Evolutionary conservation across 345 rosid genomes (phyloP), one percentile per base, ranked within the genome.

Genomic region (Populus euphratica): DNA sequence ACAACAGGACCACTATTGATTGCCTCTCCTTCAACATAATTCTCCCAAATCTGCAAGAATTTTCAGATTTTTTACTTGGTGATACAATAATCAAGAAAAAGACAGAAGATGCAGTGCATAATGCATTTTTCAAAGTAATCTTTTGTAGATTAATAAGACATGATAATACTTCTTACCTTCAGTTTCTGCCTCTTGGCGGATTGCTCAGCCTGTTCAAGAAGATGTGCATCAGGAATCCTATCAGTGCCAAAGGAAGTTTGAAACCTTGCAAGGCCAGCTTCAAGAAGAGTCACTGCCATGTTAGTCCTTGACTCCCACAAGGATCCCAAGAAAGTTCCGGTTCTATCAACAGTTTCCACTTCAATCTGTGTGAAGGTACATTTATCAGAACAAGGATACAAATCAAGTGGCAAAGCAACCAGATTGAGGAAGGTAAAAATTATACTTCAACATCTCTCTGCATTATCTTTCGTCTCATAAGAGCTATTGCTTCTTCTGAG

Each of bases 1-100:
- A 78, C 86, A 25, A 85, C 85, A 52, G 95, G 64, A 77, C 93
- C 92, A 79, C 89, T 90, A 54, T 92, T 77, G 17, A 85, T 91
- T 83, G 89, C 98, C 81, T 92, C 97, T 81, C 99, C 99, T 90
- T 96, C 99, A 65, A 96, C 98, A 86, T 88, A 94, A 41, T 92
- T 94, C 87, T 94, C 98, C 99, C 99, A 96, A 50, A 94, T 83
- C 99, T 96, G 86, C 66, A 81, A 75, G 74, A 49, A 75, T 72
- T 64, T 52, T 68, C 49, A 59, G 25, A 16, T 29, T 43, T 20
- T 36, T 27, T 5, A 27, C 49, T 5, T 1, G 68, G 78, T n/a
- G 65, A 6, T 75, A 33, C 9, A 35, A 33, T 29, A 44, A 61
- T 27, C 35, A 64, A 12, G 25, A 70, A 44, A 65, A 54, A 2